Percentiles rank a stretch among this genome's conserved stretches.
phyloP scores from a whole-genome alignment of 2,329 filamentous ascomycete species.

The Raffaelea arxii region DNA sequence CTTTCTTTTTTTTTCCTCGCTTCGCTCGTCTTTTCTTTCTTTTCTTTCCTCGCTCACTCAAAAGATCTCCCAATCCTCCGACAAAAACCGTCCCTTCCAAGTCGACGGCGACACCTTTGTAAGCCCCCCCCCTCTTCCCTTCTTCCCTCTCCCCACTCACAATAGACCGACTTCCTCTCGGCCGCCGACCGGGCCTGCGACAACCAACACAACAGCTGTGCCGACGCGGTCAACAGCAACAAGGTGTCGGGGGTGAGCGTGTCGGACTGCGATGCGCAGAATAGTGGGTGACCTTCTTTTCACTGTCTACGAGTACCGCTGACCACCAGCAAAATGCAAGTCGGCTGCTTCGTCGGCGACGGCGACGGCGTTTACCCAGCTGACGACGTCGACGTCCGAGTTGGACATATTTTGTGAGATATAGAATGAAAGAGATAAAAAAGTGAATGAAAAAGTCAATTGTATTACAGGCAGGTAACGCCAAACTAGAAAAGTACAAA shows the following conservation, averaged over 20 bases:
- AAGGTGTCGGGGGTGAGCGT: conserved; percentile 24
- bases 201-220: conserved; percentile 38
- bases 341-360: conserved; percentile 19
- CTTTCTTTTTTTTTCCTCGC: background rate
- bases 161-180: conserved; percentile 30
- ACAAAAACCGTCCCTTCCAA: conserved; percentile 29
- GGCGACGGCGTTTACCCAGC: conserved; percentile 19
- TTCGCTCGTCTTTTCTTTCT: background rate
- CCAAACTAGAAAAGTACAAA: too few relatives aligned
- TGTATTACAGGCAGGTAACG: too few relatives aligned
- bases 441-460: background rate
- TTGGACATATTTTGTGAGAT: conserved; percentile 38
- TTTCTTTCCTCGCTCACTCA: background rate
- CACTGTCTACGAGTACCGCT: background rate
- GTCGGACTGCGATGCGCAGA: conserved; percentile 34
- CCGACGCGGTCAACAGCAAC: conserved; percentile 29
- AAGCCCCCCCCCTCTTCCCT: conserved; percentile 11
- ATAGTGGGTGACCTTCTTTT: conserved; percentile 23
- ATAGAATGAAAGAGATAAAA: conserved; percentile 9
- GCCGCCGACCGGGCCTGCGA: conserved; percentile 36
- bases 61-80: conserved; percentile 29
- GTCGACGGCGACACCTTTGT: conserved; percentile 36
- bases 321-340: conserved; percentile 28
- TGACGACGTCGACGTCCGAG: conserved; percentile 30
- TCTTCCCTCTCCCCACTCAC: background rate